Percentiles rank a stretch among this genome's conserved stretches.
Evolutionary conservation across 1,284 basidiomycete species (phyloP).

Genomic region (Anthracocystis walkeri): DNA sequence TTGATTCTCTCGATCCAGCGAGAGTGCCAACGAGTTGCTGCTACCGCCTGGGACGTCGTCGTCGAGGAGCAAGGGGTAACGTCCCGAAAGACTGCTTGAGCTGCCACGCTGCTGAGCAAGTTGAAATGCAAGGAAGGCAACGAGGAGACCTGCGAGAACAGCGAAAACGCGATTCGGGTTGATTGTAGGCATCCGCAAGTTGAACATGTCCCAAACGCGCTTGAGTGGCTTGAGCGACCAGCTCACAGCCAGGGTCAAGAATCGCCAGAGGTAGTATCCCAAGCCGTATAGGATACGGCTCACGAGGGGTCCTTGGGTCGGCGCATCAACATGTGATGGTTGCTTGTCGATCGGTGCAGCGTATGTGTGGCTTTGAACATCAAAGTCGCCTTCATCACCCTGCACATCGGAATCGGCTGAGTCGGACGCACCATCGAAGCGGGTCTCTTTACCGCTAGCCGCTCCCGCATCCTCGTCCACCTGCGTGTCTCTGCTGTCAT

Average conservation of each 20-base stretch:
- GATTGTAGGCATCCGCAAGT: background rate
- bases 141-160: background rate
- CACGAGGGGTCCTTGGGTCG: background rate
- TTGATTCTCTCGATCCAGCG: slow-evolving; percentile 34
- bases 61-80: background rate
- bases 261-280: background rate
- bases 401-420: slow-evolving; percentile 6
- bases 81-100: background rate
- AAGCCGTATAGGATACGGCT: background rate
- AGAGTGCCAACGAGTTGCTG: slow-evolving; percentile 5
- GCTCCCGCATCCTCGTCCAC: slow-evolving; percentile 30
- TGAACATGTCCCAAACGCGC: slow-evolving; percentile 1
- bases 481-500: slow-evolving; percentile 19
- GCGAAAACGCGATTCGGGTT: background rate
- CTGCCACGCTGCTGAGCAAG: background rate
- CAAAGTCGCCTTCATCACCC: background rate
- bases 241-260: background rate
- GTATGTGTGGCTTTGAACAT: too few species aligned
- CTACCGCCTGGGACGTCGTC: slow-evolving; percentile 20
- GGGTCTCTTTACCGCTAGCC: slow-evolving; percentile 46
- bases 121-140: background rate
- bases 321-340: background rate
- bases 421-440: slow-evolving; percentile 34
- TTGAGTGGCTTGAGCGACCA: slow-evolving; percentile 6
- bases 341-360: background rate